Evolutionary conservation across 805 yeast genomes (phyloP).

Genomic region (Hanseniaspora taiwanica): DNA sequence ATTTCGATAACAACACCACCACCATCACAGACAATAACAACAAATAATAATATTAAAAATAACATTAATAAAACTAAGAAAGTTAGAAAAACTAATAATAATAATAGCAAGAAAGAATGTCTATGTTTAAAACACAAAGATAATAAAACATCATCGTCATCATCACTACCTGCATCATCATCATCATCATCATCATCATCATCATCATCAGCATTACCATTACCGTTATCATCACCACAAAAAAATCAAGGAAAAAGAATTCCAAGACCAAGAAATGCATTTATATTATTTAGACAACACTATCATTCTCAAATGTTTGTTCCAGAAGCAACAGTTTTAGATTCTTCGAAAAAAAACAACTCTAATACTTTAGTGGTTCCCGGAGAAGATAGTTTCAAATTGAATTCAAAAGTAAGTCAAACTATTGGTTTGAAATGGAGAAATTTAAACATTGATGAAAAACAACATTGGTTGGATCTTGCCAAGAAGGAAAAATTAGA

Average conservation of each 20-base stretch:
- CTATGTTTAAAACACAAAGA: too few relatives aligned
- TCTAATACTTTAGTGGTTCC: too few relatives aligned
- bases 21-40: too few relatives aligned
- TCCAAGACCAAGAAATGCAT: slow-evolving; percentile 80
- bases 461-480: slow-evolving; percentile 65
- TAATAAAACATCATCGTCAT: neutral
- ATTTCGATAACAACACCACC: neutral
- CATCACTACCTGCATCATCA: slow-evolving; percentile 1
- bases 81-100: too few relatives aligned
- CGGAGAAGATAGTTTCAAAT: slow-evolving; percentile 29
- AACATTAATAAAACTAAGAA: too few relatives aligned
- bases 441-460: slow-evolving; percentile 36
- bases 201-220: neutral
- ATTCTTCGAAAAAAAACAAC: too few relatives aligned
- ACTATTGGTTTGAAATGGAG: slow-evolving; percentile 39
- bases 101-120: too few relatives aligned
- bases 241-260: slow-evolving; percentile 24
- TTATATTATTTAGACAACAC: slow-evolving; percentile 73
- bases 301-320: slow-evolving; percentile 37
- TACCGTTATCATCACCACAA: neutral
- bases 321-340: too few relatives aligned
- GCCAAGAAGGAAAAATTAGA: slow-evolving; percentile 75
- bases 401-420: slow-evolving; percentile 34
- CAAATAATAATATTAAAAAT: too few relatives aligned
- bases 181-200: neutral